phyloP scores from a whole-genome alignment of 176 grass and related monocot species.

The Chrysopogon serrulatus region DNA sequence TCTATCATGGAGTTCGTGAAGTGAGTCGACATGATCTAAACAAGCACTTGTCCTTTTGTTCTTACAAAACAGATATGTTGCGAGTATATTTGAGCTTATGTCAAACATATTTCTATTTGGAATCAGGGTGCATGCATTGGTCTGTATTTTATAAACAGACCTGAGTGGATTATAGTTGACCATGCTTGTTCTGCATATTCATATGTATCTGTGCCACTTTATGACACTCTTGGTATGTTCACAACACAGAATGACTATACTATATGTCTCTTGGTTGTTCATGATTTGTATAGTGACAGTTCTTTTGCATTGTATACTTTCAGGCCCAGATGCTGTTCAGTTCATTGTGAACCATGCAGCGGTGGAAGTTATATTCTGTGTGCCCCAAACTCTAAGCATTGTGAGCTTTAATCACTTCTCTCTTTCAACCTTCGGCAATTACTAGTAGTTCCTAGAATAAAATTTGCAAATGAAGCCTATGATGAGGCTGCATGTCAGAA shows the following conservation, averaged over 20 bases:
- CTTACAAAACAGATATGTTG: conserved; percentile 10
- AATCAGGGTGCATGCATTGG: conserved; percentile 84
- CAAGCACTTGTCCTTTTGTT: background rate
- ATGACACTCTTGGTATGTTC: conserved; percentile 88
- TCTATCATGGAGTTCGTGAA: conserved; percentile 72
- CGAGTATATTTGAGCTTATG: background rate
- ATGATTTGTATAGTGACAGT: conserved; percentile 10
- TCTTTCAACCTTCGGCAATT: background rate
- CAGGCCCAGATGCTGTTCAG: conserved; percentile 95
- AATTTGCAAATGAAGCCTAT: background rate
- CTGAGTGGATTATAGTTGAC: conserved; percentile 91
- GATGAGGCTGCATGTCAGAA: background rate
- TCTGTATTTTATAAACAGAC: conserved; percentile 94
- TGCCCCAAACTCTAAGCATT: conserved; percentile 77
- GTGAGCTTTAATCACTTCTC: conserved; percentile 51
- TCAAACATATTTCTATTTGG: conserved; percentile 9
- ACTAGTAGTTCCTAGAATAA: background rate
- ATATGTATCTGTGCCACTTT: conserved; percentile 85
- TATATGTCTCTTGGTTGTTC: background rate
- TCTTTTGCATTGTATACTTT: conserved; percentile 14
- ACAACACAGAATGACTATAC: background rate
- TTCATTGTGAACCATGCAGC: conserved; percentile 93
- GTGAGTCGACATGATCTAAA: conserved; percentile 32
- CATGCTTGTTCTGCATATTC: conserved; percentile 96
- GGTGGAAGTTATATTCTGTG: conserved; percentile 89